Base-by-base conservation (phyloP, 768 basidiomycete species). In the Leccinellum rugosiceps region DNA sequence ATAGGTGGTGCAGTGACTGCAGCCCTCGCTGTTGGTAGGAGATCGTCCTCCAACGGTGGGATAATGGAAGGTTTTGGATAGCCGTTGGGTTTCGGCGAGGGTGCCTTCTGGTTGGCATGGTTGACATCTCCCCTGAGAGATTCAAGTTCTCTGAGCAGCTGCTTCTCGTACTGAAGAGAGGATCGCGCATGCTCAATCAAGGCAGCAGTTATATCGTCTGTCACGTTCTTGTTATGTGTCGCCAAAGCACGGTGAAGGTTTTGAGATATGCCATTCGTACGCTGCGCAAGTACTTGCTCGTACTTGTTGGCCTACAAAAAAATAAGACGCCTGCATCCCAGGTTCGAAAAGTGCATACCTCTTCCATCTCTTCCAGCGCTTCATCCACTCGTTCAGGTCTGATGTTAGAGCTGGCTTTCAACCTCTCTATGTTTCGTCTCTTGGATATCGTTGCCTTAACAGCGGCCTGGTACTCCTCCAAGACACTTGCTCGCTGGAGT, bases 371-470 rank as follows among this genome's bases (percentile, higher is more conserved):
- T 67, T 94, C 92, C 59, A 96, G 68, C 2, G 94, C 93, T 65
- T 95, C 93, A 67, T 94, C 92, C 15, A 94, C 93, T 44, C 84
- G 85, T 57, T 92, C 89, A 19, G 91, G 82, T 50, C 86, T 84
- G 57, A 96, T 98, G 61, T 86, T 93, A 26, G 87, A 83, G 63
- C 90, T 93, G 9, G 87, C 87, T 68, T 92, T 92, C 68, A 94
- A 72, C 52, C 93, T 83, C 67, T 94, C 97, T 53, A 98, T 94
- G 52, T 91, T 87, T 30, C 95, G 79, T 35, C 95, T 84, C 72
- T 98, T 98, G 21, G 90, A 91, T 63, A 98, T 97, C 10, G 93
- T 89, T 11, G 86, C 83, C 70, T 98, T 98, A 23, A 93, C 93
- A 2, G 96, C 95, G 9, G 86, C 80, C 60, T 97, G 94, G 57